Percentiles rank a stretch among this genome's conserved stretches.
Evolutionary conservation across 208 protist species (phyloP).

Genomic region (Trypanosoma melophagium): DNA sequence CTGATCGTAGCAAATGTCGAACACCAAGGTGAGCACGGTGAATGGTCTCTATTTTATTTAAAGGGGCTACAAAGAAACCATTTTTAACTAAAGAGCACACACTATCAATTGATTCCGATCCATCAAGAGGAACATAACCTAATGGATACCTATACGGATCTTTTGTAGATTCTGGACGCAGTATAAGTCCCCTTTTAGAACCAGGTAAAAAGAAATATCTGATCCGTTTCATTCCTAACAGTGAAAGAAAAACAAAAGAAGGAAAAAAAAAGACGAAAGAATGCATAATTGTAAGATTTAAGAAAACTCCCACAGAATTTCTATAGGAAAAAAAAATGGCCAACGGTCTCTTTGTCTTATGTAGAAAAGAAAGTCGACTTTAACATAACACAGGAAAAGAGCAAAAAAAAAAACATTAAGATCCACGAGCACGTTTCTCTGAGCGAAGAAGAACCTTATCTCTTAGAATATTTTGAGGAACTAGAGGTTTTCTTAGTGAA

Average conservation of each 20-base stretch:
- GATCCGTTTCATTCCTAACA: constrained; percentile 13
- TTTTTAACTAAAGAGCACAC: constrained; percentile 74
- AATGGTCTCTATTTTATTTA: constrained; percentile 70
- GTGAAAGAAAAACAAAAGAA: constrained; percentile 11
- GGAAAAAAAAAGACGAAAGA: constrained; percentile 4
- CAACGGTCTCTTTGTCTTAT: background rate
- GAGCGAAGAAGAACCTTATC: constrained; percentile 14
- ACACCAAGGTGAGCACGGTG: constrained; percentile 65
- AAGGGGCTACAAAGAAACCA: constrained; percentile 78
- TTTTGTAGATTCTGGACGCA: constrained; percentile 34
- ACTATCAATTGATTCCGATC: constrained; percentile 70
- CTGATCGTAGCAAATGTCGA: constrained; percentile 47
- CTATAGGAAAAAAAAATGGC: background rate
- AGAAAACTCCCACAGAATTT: constrained; percentile 2
- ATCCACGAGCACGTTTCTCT: constrained; percentile 14
- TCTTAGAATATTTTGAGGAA: constrained; percentile 19
- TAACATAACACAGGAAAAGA: background rate
- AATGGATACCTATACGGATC: constrained; percentile 50
- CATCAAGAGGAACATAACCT: constrained; percentile 81
- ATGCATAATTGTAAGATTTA: background rate
- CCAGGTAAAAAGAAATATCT: background rate
- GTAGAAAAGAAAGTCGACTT: too few relatives aligned
- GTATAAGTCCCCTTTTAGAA: constrained; percentile 18
- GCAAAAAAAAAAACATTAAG: constrained; percentile 9
- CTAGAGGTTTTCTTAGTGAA: constrained; percentile 4